Evolutionary conservation across 179 eudicot genomes (phyloP).

Genomic region (Corrigiola litoralis): DNA sequence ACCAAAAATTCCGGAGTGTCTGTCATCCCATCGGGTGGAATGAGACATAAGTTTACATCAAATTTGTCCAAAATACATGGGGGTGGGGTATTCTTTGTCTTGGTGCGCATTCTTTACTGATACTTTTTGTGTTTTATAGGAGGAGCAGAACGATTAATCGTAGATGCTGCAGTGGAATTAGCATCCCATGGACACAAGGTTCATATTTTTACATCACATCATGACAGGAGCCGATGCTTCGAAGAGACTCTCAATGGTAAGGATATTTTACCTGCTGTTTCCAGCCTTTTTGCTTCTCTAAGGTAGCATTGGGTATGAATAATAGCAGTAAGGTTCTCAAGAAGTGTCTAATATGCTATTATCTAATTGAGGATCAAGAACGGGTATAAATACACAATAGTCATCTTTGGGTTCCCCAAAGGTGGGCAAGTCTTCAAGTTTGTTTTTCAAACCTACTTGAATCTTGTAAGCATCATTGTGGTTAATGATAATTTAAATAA

Average conservation of each 20-base stretch:
- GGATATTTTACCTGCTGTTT: not conserved
- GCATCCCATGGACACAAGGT: slow-evolving; percentile 74
- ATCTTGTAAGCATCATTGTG: no score
- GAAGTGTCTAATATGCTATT: no score
- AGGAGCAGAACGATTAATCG: slow-evolving; percentile 96
- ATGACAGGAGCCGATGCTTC: slow-evolving; percentile 79
- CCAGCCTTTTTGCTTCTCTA: not conserved
- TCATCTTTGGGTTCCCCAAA: no score
- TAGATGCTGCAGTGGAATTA: slow-evolving; percentile 92
- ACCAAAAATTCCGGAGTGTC: no score
- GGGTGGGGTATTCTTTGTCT: not conserved
- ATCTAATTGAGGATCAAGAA: no score
- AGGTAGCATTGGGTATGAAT: not conserved
- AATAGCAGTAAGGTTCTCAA: not conserved
- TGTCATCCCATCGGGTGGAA: no score
- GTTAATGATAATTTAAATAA: no score
- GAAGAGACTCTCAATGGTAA: slow-evolving; percentile 87
- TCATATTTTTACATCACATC: slow-evolving; percentile 83
- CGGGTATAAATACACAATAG: no score
- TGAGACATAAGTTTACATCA: no score
- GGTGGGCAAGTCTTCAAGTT: no score
- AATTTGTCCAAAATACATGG: not conserved
- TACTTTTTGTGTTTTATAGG: slow-evolving; percentile 33
- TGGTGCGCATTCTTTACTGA: not conserved
- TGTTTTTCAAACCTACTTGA: no score